Conservation (phyloP, 192 early-diverging fungal genomes). For the Piromyces finnis region DNA sequence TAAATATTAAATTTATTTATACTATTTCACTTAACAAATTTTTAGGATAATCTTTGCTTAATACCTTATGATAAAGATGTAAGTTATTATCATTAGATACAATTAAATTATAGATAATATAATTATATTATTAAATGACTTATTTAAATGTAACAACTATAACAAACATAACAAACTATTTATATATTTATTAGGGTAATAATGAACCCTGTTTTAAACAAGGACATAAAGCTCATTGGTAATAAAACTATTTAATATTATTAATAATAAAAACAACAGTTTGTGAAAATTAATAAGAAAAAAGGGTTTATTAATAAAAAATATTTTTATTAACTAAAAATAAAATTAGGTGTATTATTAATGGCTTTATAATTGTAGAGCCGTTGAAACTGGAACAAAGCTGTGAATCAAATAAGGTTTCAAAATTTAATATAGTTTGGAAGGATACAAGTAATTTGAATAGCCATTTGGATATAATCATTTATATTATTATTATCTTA, state of each 20-base stretch:
- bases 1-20: too few relatives aligned
- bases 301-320: too few relatives aligned
- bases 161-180: too few relatives aligned
- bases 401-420: background rate
- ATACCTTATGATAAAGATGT: background rate
- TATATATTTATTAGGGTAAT: background rate
- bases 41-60: background rate
- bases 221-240: background rate
- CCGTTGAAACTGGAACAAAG: background rate
- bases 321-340: background rate
- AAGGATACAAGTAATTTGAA: background rate
- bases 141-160: too few relatives aligned
- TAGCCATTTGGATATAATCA: too few relatives aligned
- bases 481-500: too few relatives aligned
- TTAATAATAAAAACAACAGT: too few relatives aligned
- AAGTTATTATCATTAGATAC: too few relatives aligned
- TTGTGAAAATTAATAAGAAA: too few relatives aligned
- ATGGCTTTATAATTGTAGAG: background rate
- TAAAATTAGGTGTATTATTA: background rate
- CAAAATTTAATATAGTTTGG: background rate
- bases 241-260: too few relatives aligned
- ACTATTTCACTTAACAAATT: background rate
- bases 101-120: too few relatives aligned
- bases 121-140: too few relatives aligned
- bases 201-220: background rate